Evolutionary conservation across 768 basidiomycete species (phyloP).

Genomic region (Pisolithus orientalis): DNA sequence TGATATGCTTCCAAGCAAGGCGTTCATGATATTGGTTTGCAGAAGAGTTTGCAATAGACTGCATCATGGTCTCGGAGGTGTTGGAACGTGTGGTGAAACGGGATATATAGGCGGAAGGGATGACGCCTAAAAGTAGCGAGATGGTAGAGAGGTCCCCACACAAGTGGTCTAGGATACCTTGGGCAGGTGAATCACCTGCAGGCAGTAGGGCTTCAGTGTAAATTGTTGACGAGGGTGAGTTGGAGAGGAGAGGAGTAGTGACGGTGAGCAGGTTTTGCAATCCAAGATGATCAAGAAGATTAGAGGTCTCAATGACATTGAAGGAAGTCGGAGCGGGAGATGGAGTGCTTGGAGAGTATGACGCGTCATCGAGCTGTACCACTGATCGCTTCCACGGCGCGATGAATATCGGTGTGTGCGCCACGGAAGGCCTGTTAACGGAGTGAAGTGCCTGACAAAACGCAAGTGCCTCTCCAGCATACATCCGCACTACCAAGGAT

Average conservation of each 20-base stretch:
- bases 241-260: conserved; percentile 18
- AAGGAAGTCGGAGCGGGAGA: conserved; percentile 6
- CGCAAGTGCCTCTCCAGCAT: conserved; percentile 1
- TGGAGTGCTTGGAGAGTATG: conserved; percentile 12
- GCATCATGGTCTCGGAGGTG: conserved; percentile 14
- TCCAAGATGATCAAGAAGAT: conserved; percentile 3
- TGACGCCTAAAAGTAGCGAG: conserved; percentile 21
- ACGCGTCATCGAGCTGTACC: conserved; percentile 16
- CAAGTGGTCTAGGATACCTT: conserved; percentile 16
- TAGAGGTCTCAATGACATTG: too few relatives aligned
- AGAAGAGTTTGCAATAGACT: background rate
- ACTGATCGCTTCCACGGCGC: conserved; percentile 20
- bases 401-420: conserved; percentile 12
- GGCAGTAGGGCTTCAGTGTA: conserved; percentile 25
- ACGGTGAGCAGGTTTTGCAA: conserved; percentile 21
- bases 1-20: conserved; percentile 20
- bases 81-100: conserved; percentile 27
- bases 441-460: conserved; percentile 22
- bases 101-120: conserved; percentile 20
- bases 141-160: conserved; percentile 24
- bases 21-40: conserved; percentile 16
- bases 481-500: conserved; percentile 21
- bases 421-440: conserved; percentile 1
- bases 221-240: conserved; percentile 17
- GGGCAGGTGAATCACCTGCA: conserved; percentile 5